Evolutionary conservation across 768 basidiomycete genomes (phyloP).

Genomic region (Lactarius pseudohatsudake): DNA sequence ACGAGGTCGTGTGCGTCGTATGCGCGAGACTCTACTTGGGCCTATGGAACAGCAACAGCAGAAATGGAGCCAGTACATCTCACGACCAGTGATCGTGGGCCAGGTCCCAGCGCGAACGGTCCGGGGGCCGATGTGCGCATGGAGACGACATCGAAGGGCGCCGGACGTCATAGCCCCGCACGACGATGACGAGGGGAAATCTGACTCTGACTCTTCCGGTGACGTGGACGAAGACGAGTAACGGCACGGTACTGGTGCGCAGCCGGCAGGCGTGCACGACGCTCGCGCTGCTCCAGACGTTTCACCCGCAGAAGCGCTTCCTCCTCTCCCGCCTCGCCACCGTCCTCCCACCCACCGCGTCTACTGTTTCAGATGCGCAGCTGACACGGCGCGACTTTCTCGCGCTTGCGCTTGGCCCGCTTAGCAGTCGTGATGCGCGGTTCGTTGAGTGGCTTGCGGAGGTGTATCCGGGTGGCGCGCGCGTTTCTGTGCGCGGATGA

Average conservation of each 20-base stretch:
- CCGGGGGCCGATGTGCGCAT: too few species aligned
- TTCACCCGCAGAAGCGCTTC: constrained; percentile 61
- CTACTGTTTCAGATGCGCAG: neutral
- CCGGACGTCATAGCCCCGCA: constrained; percentile 21
- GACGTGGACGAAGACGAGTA: constrained; percentile 34
- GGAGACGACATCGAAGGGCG: constrained; percentile 47
- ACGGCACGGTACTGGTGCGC: too few species aligned
- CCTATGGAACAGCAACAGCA: too few species aligned
- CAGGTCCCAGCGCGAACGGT: too few species aligned
- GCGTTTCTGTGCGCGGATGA: constrained; percentile 46
- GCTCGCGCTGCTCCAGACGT: constrained; percentile 57
- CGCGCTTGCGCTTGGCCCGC: constrained; percentile 69
- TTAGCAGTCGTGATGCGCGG: constrained; percentile 68
- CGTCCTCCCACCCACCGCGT: neutral
- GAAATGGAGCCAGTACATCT: too few species aligned
- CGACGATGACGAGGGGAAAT: constrained; percentile 14
- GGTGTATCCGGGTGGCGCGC: constrained; percentile 51
- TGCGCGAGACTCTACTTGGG: too few species aligned
- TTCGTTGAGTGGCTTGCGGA: constrained; percentile 79
- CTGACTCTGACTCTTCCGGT: too few species aligned
- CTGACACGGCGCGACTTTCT: constrained; percentile 37
- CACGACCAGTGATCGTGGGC: too few species aligned
- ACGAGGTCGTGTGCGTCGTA: too few species aligned
- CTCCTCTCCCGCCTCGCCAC: constrained; percentile 48
- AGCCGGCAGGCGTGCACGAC: constrained; percentile 37